Conservation (phyloP, 192 early-diverging fungal genomes). For the Coemansia furcata region DNA sequence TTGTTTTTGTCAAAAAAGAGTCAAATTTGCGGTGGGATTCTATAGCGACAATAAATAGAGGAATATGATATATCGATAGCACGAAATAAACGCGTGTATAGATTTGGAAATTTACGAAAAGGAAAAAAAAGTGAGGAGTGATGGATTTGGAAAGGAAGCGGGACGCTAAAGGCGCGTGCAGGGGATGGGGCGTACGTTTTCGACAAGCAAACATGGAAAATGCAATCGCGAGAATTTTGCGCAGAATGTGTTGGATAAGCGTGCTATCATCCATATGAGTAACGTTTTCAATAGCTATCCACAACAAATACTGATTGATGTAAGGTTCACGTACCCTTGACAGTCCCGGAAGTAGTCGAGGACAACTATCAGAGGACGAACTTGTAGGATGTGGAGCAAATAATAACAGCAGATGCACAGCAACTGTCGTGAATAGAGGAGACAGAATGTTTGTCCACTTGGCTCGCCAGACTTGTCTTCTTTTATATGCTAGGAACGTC, state of each 20-base stretch:
- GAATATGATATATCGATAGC: neutral
- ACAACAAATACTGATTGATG: neutral
- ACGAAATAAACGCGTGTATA: neutral
- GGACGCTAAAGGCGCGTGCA: neutral
- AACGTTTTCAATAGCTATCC: neutral
- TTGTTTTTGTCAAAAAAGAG: neutral
- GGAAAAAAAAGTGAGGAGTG: neutral
- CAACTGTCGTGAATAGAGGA: neutral
- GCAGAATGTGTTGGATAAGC: neutral
- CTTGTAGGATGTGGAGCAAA: neutral
- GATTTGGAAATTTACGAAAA: neutral
- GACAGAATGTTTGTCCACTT: neutral
- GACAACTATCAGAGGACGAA: neutral
- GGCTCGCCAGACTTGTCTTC: neutral
- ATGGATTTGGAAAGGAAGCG: neutral
- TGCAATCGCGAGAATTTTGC: neutral
- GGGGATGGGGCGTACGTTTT: neutral
- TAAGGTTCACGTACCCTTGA: neutral
- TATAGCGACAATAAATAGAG: neutral
- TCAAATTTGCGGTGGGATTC: neutral
- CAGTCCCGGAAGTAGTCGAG: neutral
- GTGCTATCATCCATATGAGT: neutral
- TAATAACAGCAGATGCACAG: constrained; percentile 1
- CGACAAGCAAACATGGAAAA: neutral
- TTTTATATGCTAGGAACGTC: neutral